Percentiles rank a stretch among this genome's conserved stretches.
Evolutionary conservation across 108 stramenopile species (phyloP).

Genomic region (Nitzschia sp.): DNA sequence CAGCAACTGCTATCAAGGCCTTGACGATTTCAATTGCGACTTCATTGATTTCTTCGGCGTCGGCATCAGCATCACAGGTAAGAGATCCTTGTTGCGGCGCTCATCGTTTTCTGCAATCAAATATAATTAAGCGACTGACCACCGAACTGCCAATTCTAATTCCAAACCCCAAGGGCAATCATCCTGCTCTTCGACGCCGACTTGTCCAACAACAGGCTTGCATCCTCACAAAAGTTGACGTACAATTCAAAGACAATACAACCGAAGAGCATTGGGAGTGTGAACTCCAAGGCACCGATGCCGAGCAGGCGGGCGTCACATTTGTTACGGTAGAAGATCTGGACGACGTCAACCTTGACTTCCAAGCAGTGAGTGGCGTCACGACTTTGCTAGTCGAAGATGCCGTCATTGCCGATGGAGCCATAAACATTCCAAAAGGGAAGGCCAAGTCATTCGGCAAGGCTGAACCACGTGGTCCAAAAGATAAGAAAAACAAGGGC

Average conservation of each 20-base stretch:
- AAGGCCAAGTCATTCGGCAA: neutral
- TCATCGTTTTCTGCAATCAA: too few species aligned
- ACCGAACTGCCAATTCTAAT: too few species aligned
- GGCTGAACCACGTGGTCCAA: neutral
- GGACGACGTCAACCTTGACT: neutral
- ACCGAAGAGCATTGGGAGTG: neutral
- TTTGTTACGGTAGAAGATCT: slow-evolving; percentile 5
- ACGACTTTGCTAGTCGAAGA: slow-evolving; percentile 17
- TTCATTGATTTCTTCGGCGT: too few species aligned
- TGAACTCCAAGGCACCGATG: slow-evolving; percentile 2
- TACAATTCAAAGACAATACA: neutral
- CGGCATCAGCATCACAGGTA: too few species aligned
- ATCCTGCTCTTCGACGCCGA: neutral
- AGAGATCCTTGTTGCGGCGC: too few species aligned
- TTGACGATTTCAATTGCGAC: too few species aligned
- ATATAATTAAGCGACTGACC: too few species aligned
- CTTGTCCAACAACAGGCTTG: neutral
- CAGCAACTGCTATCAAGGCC: too few species aligned
- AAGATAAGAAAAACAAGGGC: neutral
- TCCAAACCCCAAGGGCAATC: too few species aligned
- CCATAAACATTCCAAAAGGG: neutral
- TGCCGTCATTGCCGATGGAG: slow-evolving; percentile 17
- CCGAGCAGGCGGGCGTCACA: neutral
- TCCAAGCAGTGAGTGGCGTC: neutral
- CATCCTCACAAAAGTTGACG: slow-evolving; percentile 7